Conservation (phyloP, 306 rosid genomes). For the Purshia tridentata region DNA sequence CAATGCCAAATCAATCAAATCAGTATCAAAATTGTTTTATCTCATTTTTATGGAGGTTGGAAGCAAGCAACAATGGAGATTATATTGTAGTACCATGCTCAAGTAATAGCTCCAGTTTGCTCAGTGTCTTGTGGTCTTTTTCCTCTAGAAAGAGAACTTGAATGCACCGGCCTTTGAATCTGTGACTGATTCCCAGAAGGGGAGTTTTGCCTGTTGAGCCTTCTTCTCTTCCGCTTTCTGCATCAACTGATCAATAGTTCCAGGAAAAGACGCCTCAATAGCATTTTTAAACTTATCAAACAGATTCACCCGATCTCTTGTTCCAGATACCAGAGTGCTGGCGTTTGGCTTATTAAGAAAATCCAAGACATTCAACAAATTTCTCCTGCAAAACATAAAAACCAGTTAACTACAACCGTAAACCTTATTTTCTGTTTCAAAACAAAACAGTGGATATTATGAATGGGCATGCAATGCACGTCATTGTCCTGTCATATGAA, state of each 20-base stretch:
- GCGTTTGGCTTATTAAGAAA: conserved; percentile 88
- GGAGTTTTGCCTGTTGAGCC: conserved; percentile 45
- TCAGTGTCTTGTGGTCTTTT: background rate
- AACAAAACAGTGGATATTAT: background rate
- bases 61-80: background rate
- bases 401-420: background rate
- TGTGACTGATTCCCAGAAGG: conserved; percentile 78
- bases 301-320: conserved; percentile 83
- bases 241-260: conserved; percentile 59
- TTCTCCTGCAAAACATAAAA: conserved; percentile 60
- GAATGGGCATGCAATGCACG: background rate
- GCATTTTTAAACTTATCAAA: conserved; percentile 73
- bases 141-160: conserved; percentile 75
- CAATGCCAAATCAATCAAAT: background rate
- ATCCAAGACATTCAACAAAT: conserved; percentile 79
- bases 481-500: background rate
- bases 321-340: conserved; percentile 76
- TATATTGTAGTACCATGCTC: background rate
- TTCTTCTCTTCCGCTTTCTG: conserved; percentile 61
- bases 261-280: conserved; percentile 68
- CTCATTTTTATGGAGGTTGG: background rate
- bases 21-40: conserved; percentile 10
- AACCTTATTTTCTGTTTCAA: background rate
- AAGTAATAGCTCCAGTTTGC: background rate
- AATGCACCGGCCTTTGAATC: conserved; percentile 78